Evolutionary conservation across 129 eudicot genomes (phyloP).

Genomic region (Apium graveolens): DNA sequence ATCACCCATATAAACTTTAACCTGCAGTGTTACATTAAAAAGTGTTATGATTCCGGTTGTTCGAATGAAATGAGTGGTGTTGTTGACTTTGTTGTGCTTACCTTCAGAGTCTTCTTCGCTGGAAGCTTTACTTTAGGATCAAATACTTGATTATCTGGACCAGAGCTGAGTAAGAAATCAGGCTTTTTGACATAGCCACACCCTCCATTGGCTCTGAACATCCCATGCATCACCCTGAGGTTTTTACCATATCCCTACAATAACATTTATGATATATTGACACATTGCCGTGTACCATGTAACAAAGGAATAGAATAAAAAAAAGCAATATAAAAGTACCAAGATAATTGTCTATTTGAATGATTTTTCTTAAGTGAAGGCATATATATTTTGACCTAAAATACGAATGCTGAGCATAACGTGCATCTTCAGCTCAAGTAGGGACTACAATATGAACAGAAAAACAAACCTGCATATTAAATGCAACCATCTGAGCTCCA

Average conservation of each 20-base stretch:
- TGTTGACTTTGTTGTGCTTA: conserved; percentile 6
- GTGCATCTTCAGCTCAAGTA: conserved; percentile 3
- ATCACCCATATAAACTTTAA: conserved; percentile 83
- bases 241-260: conserved; percentile 78
- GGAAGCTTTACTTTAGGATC: conserved; percentile 49
- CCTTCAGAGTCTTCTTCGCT: conserved; percentile 59
- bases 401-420: background rate
- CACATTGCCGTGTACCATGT: background rate
- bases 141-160: conserved; percentile 43
- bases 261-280: background rate
- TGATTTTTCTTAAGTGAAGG: background rate
- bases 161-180: conserved; percentile 44
- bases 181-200: conserved; percentile 93
- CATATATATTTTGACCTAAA: background rate
- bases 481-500: conserved; percentile 99
- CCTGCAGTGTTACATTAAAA: conserved; percentile 30
- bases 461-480: conserved; percentile 81
- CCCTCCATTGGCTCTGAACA: conserved; percentile 84
- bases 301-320: background rate
- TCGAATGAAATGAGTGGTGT: background rate
- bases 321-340: background rate
- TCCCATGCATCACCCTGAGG: conserved; percentile 95
- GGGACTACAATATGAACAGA: background rate
- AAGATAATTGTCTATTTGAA: background rate
- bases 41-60: background rate